Conservation (phyloP, 352 stramenopile genomes). For the Phytophthora uliginosa region DNA sequence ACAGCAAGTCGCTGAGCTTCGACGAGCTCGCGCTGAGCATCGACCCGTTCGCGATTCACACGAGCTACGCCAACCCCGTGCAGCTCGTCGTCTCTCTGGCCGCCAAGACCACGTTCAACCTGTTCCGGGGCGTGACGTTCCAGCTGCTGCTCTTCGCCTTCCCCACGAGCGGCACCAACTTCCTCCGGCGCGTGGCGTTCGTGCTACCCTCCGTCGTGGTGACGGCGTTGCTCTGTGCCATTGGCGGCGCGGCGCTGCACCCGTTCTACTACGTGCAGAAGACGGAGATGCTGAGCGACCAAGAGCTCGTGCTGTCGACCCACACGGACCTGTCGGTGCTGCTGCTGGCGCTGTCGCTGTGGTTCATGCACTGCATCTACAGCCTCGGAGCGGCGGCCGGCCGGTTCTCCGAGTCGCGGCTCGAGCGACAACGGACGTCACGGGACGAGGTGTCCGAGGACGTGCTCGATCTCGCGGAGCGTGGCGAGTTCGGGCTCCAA, state of each 20-base stretch:
- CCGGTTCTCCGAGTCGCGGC: constrained; percentile 47
- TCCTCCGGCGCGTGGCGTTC: constrained; percentile 51
- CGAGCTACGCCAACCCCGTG: constrained; percentile 44
- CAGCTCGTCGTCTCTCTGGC: constrained; percentile 51
- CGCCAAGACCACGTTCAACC: constrained; percentile 69
- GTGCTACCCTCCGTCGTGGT: constrained; percentile 51
- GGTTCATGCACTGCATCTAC: constrained; percentile 57
- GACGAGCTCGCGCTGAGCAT: constrained; percentile 48
- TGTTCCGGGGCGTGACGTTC: constrained; percentile 65
- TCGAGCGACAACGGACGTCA: constrained; percentile 44
- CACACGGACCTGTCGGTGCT: constrained; percentile 53
- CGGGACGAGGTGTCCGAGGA: constrained; percentile 56
- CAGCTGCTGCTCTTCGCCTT: constrained; percentile 68
- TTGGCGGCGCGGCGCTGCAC: constrained; percentile 49
- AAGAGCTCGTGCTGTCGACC: constrained; percentile 37
- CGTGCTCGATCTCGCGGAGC: constrained; percentile 65
- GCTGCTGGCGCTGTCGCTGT: constrained; percentile 49
- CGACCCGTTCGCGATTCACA: constrained; percentile 58
- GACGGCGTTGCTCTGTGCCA: constrained; percentile 52
- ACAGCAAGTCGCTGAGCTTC: constrained; percentile 34
- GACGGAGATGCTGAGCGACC: constrained; percentile 41
- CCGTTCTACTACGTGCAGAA: constrained; percentile 73
- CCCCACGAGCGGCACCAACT: constrained; percentile 51
- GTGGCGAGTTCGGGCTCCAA: too few relatives aligned
- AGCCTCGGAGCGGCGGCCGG: constrained; percentile 42